Conservation (phyloP, 768 basidiomycete species). For the Amanita thiersii region DNA sequence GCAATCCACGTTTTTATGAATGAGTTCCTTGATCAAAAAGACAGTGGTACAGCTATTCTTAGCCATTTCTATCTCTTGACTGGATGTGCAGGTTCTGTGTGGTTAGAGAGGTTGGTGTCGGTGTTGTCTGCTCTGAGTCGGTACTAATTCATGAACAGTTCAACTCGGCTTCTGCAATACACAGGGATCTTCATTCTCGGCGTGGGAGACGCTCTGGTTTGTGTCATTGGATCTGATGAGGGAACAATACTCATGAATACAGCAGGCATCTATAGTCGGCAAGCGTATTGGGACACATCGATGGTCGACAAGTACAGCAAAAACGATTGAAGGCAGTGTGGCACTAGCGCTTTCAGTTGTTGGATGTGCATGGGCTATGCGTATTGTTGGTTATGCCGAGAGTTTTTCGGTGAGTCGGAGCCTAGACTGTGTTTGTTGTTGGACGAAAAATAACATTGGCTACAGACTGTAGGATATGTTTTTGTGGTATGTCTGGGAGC, state of each 20-base stretch:
- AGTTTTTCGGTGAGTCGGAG: constrained; percentile 61
- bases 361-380: constrained; percentile 59
- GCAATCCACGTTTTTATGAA: constrained; percentile 92
- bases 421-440: neutral
- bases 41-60: constrained; percentile 90
- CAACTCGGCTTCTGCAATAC: constrained; percentile 43
- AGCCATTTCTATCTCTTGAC: constrained; percentile 97
- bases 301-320: constrained; percentile 80
- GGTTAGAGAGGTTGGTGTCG: constrained; percentile 81
- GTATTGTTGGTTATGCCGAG: constrained; percentile 61
- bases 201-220: constrained; percentile 86
- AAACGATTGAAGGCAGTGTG: constrained; percentile 87
- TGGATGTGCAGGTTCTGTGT: constrained; percentile 88
- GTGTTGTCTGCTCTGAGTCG: constrained; percentile 4
- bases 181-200: constrained; percentile 88
- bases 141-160: constrained; percentile 19
- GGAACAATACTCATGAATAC: neutral
- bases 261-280: constrained; percentile 86
- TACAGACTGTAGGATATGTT: constrained; percentile 60
- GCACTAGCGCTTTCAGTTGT: constrained; percentile 75
- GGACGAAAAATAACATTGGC: neutral
- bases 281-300: constrained; percentile 70
- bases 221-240: constrained; percentile 19
- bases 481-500: constrained; percentile 46
- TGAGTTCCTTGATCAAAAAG: constrained; percentile 94